Evolutionary conservation across 805 yeast species (phyloP).

Genomic region (Wickerhamiella nectarea): DNA sequence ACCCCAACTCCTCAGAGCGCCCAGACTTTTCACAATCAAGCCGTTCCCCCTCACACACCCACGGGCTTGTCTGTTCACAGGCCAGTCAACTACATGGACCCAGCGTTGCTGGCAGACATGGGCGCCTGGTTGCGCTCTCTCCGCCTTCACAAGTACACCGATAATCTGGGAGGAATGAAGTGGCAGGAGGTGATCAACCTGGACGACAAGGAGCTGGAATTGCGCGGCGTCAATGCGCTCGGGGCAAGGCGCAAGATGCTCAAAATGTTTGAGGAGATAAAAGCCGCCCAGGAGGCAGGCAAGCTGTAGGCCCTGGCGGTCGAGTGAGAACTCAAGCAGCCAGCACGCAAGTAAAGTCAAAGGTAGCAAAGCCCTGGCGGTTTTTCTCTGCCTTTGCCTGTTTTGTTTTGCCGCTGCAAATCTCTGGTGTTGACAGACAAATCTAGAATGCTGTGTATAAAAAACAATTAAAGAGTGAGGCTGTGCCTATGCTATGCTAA

Average conservation of each 20-base stretch:
- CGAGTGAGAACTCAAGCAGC: no score
- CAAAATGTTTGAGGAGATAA: conserved; percentile 80
- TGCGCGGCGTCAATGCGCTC: conserved; percentile 76
- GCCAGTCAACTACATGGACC: conserved; percentile 24
- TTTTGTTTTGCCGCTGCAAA: no score
- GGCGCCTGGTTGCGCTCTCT: conserved; percentile 87
- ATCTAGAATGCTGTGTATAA: no score
- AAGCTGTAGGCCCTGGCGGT: conserved; percentile 9
- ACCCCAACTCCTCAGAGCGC: background rate
- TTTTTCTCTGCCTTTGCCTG: no score
- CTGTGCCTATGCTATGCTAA: background rate
- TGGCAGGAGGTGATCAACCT: conserved; percentile 73
- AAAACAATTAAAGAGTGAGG: no score
- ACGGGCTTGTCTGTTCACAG: no score
- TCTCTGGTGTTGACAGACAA: no score
- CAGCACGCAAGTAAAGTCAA: no score
- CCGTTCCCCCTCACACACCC: background rate
- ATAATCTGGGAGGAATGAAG: conserved; percentile 52
- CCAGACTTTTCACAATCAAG: background rate
- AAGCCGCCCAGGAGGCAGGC: conserved; percentile 36
- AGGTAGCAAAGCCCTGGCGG: background rate
- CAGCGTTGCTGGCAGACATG: conserved; percentile 43
- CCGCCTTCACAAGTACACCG: conserved; percentile 88
- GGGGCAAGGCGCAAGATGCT: conserved; percentile 92
- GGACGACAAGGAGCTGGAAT: conserved; percentile 54